Evolutionary conservation across 257 asterid species (phyloP), one percentile per base, ranked within the genome.

Genomic region (Phtheirospermum japonicum): DNA sequence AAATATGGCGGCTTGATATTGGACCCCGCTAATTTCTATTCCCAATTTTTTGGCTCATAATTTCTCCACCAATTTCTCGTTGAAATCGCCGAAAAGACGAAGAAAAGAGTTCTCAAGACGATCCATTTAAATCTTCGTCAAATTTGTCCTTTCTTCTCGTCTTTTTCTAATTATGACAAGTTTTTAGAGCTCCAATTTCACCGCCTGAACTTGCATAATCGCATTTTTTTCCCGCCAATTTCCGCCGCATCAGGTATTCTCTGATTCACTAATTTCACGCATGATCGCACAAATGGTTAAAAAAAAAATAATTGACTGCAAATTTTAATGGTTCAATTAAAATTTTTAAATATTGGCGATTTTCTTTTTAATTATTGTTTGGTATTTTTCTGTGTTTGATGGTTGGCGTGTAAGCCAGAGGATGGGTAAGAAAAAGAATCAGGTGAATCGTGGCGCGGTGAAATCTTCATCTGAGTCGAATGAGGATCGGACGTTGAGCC

Each of bases 401-500:
- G 56, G 60, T 16, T 64, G 16, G 19, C 67, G 65, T 73, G 65
- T 46, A 57, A 49, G 33, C 16, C 66, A 70, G 80, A 79, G 43
- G 43, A 92, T 92, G 97, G 86, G 75, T 5, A 78, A 69, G 70
- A 71, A 58, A 6, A 78, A 65, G 70, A 71, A 56, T 46, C 67
- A 66, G 34, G 69, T 55, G 60, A 64, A 79, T 73, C 14, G 48
- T 56, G 79, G 52, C 23, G 78, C 45, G 28, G 18, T 37, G 34
- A 68, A 42, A 57, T 67, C 64, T 48, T 51, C 19, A 8, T 45
- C 36, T 37, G 85, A 59, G 69, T 74, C 82, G 17, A 43, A 13
- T 52, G 94, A 75, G 43, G 57, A 67, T 45, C 73, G 73, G 62
- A 55, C 56, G 46, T 51, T 33, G 46, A 2, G 30, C 61, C 57